Conservation (phyloP, 2,329 filamentous ascomycete species). For the Colletotrichum liriopes region DNA sequence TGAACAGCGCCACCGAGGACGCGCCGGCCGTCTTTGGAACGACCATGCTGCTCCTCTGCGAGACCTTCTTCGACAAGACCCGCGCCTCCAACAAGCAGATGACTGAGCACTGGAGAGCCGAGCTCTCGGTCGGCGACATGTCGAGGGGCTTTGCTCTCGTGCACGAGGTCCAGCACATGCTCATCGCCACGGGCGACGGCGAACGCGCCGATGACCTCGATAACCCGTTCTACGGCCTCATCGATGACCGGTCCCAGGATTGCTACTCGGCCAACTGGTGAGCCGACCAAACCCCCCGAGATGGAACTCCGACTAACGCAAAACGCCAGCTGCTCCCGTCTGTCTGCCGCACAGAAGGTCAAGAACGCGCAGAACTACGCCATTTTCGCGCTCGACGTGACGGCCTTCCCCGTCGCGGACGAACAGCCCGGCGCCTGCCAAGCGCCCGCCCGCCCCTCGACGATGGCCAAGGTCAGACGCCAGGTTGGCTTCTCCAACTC, state of each 20-base stretch:
- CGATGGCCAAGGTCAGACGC: neutral
- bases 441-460: neutral
- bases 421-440: neutral
- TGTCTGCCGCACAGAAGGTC: neutral
- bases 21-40: neutral
- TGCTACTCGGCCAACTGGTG: constrained; percentile 1
- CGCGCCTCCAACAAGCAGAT: constrained; percentile 10
- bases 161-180: constrained; percentile 1
- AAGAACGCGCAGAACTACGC: constrained; percentile 12
- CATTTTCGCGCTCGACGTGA: constrained; percentile 3
- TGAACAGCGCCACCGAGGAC: constrained; percentile 10
- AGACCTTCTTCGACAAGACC: constrained; percentile 13
- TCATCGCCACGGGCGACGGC: neutral
- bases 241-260: neutral
- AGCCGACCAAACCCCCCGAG: neutral
- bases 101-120: constrained; percentile 8
- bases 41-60: constrained; percentile 13
- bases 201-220: neutral
- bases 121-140: neutral
- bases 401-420: neutral
- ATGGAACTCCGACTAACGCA: neutral
- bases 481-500: neutral
- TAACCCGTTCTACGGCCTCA: neutral
- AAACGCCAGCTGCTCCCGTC: neutral
- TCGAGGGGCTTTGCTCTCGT: neutral